Evolutionary conservation across 106 monocot species (phyloP).

Genomic region (Alisma plantagoaquatica): DNA sequence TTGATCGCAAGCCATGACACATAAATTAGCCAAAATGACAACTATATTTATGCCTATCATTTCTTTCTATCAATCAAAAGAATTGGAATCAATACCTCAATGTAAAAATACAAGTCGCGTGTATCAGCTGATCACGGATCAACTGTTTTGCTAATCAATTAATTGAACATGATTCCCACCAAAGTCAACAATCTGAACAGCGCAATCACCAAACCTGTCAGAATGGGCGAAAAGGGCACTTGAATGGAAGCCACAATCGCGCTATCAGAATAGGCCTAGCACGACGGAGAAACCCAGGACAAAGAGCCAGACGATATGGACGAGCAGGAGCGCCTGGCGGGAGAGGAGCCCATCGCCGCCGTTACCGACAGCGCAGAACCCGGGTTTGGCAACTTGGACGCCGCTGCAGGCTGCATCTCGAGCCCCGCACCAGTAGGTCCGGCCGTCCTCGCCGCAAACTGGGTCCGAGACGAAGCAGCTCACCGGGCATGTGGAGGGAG

Average conservation of each 20-base stretch:
- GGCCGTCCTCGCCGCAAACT: constrained; percentile 65
- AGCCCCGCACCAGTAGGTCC: constrained; percentile 74
- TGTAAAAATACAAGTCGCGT: too few relatives aligned
- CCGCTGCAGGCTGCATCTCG: constrained; percentile 62
- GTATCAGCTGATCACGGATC: too few relatives aligned
- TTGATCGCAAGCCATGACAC: too few relatives aligned
- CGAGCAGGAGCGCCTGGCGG: constrained; percentile 75
- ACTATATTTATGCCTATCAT: too few relatives aligned
- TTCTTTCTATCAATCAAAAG: too few relatives aligned
- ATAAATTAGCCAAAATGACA: too few relatives aligned
- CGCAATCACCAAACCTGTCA: neutral
- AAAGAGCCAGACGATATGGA: constrained; percentile 91
- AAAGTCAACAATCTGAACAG: too few relatives aligned
- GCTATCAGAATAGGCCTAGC: constrained; percentile 66
- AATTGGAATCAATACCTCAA: too few relatives aligned
- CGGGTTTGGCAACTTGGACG: constrained; percentile 44
- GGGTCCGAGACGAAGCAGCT: constrained; percentile 63
- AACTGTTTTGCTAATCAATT: too few relatives aligned
- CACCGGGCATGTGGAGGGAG: constrained; percentile 24
- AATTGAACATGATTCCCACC: too few relatives aligned
- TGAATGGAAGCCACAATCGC: too few relatives aligned
- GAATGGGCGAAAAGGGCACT: too few relatives aligned
- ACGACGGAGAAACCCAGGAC: constrained; percentile 75
- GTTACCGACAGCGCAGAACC: constrained; percentile 59
- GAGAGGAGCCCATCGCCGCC: constrained; percentile 36